Conservation (phyloP, 495 filamentous ascomycete species). For the Trichoderma asperelloides region DNA sequence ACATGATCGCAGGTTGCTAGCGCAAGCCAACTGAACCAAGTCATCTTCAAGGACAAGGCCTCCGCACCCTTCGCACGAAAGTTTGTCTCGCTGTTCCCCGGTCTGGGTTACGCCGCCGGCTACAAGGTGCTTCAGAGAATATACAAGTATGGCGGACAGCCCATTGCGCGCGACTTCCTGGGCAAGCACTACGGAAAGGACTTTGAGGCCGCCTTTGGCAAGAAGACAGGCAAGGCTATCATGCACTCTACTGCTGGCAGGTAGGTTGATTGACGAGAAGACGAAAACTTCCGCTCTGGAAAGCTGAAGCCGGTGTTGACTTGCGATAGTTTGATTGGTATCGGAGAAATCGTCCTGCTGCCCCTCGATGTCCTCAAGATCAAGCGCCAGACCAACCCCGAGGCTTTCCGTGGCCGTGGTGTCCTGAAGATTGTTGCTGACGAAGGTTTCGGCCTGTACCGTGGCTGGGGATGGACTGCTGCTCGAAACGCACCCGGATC, state of each 20-base stretch:
- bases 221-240: conserved; percentile 95
- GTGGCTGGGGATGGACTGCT: conserved; percentile 95
- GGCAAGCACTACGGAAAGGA: conserved; percentile 65
- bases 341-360: conserved; percentile 91
- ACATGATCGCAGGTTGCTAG: conserved; percentile 45
- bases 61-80: conserved; percentile 57
- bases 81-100: conserved; percentile 94
- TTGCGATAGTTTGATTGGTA: conserved; percentile 68
- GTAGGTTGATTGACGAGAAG: conserved; percentile 31
- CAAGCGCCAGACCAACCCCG: conserved; percentile 98
- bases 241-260: conserved; percentile 95
- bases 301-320: conserved; percentile 13
- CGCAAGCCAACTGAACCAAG: conserved; percentile 59
- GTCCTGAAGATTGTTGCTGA: conserved; percentile 82
- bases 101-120: conserved; percentile 90
- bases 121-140: conserved; percentile 96
- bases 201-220: conserved; percentile 87
- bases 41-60: conserved; percentile 91
- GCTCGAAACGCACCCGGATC: conserved; percentile 94
- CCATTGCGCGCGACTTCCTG: conserved; percentile 87
- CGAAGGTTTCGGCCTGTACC: conserved; percentile 92
- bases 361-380: conserved; percentile 98
- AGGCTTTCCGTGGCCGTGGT: conserved; percentile 91
- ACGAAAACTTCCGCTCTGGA: background rate
- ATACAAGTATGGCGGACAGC: conserved; percentile 99